Conservation (phyloP, 257 asterid genomes). For the Salvia splendens region DNA sequence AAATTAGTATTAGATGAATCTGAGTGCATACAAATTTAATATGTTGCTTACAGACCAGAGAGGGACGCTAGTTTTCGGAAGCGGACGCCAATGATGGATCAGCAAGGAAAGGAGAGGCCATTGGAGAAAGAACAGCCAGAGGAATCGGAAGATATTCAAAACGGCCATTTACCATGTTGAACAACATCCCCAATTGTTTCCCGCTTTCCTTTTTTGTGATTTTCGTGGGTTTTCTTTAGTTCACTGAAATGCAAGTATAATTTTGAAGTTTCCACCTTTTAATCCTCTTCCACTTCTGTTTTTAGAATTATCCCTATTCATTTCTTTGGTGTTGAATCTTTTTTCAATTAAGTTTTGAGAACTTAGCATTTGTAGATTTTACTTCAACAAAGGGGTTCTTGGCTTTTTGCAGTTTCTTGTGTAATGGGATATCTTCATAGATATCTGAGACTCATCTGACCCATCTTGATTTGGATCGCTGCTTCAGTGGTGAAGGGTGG, state of each 20-base stretch:
- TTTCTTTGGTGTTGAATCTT: not conserved
- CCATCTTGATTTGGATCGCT: too few species aligned
- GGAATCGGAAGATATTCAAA: conserved; percentile 69
- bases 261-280: conserved; percentile 19
- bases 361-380: too few species aligned
- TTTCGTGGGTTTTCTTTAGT: conserved; percentile 31
- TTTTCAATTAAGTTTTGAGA: not conserved
- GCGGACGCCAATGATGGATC: conserved; percentile 55
- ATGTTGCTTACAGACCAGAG: too few species aligned
- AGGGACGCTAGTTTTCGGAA: not conserved
- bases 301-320: not conserved
- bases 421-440: too few species aligned
- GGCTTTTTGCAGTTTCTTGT: too few species aligned
- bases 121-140: conserved; percentile 55
- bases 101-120: conserved; percentile 55
- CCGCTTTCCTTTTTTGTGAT: not conserved
- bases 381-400: too few species aligned
- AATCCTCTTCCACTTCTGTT: not conserved
- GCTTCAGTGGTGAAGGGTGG: too few species aligned
- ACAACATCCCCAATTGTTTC: conserved; percentile 41
- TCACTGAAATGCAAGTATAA: not conserved
- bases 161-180: conserved; percentile 79
- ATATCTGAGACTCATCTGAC: too few species aligned
- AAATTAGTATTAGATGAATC: too few species aligned
- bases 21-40: too few species aligned